Base-by-base conservation (phyloP, 2,329 filamentous ascomycete species). In the Aspergillus neotritici region DNA sequence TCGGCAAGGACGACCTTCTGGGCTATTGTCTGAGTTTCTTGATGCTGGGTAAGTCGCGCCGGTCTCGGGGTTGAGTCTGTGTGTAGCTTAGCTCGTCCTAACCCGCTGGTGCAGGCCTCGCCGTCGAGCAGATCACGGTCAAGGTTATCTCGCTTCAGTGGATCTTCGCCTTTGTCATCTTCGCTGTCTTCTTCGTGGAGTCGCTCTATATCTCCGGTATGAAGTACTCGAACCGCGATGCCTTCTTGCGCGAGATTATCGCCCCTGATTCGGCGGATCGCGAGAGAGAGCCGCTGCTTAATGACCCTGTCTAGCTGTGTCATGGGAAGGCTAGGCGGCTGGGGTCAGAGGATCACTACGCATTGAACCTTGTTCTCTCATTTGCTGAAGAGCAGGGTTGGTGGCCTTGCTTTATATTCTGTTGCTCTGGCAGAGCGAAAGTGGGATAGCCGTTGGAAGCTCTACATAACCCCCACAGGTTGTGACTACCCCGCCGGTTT, bases 121-220 rank as follows among this genome's bases (percentile, higher is more conserved):
- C 86, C 10, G 80, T 93, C 12, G 78, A 80, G 11, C 89, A 95
- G 65, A 82, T 94, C 69, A 71, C 82, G 39, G 75, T 77, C 57
- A 81, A 88, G 62, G 66, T 83, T 46, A 74, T 94, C 53, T 86
- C 87, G 5, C 74, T 94, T 51, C 89, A 95, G 70, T 94, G 88
- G 88, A 91, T 94, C 67, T 94, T 94, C 63, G 86, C 88, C 29
- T 93, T 94, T 60, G 74, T 81, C 49, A 88, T 94, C 63, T 89
- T 91, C 75, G 79, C 75, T 1, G 62, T 86, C 17, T 77, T 94
- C 41, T 84, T 93, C 62, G 64, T 89, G 14, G 68, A 79, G 13
- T 87, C 85, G 1, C 57, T 86, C 9, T 67, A 66, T 32, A 56
- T 65, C 33, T 63, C 65, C 3, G 51, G 54, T 10, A 57, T 62